phyloP scores from a whole-genome alignment of 805 yeast genomes.

The Metschnikowia bowlesiae region DNA sequence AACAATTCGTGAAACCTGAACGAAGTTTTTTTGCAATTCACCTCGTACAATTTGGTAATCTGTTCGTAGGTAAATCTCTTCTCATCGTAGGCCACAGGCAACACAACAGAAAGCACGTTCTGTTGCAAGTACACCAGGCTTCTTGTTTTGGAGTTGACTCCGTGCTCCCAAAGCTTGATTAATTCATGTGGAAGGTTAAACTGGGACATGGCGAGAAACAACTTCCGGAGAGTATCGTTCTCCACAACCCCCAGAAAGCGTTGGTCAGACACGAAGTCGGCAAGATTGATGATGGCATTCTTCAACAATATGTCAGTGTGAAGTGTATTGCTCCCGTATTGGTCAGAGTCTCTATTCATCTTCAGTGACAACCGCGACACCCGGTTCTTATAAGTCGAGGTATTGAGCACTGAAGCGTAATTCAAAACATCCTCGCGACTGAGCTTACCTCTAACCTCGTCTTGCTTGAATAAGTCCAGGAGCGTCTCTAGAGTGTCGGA shows the following conservation, averaged over 20 bases:
- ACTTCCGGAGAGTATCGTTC: conserved; percentile 21
- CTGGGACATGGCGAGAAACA: conserved; percentile 31
- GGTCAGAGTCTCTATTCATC: conserved; percentile 38
- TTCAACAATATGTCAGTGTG: conserved; percentile 27
- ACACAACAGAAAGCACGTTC: conserved; percentile 61
- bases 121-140: conserved; percentile 53
- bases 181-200: conserved; percentile 52
- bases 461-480: conserved; percentile 12
- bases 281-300: conserved; percentile 28
- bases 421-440: conserved; percentile 9
- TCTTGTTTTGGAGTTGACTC: conserved; percentile 42
- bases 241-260: conserved; percentile 25
- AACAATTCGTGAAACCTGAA: conserved; percentile 43
- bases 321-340: conserved; percentile 21
- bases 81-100: conserved; percentile 60
- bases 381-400: conserved; percentile 25
- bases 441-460: conserved; percentile 8
- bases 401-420: conserved; percentile 14
- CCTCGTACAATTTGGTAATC: conserved; percentile 51
- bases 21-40: conserved; percentile 29
- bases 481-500: conserved; percentile 8
- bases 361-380: conserved; percentile 28
- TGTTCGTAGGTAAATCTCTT: conserved; percentile 60
- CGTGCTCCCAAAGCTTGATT: conserved; percentile 65
- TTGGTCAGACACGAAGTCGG: conserved; percentile 27